Conservation (phyloP, 2,329 filamentous ascomycete species). For the Xylariaceae sp. region DNA sequence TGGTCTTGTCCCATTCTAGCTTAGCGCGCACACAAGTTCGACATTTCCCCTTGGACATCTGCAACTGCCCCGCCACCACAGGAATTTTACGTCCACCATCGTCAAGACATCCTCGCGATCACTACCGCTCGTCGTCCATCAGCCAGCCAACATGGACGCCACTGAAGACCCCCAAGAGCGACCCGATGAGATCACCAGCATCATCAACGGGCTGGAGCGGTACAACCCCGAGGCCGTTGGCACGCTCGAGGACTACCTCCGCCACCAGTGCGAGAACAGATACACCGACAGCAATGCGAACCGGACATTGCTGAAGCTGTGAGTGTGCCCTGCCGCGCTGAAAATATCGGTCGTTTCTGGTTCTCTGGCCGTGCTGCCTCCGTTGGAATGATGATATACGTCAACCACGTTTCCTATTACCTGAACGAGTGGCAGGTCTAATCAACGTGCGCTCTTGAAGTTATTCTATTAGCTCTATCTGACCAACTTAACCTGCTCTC, state of each 20-base stretch:
- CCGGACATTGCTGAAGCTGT: conserved; percentile 94
- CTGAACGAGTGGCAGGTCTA: conserved; percentile 59
- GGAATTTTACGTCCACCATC: conserved; percentile 19
- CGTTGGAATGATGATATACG: conserved; percentile 61
- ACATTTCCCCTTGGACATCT: too few relatives aligned
- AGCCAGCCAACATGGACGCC: conserved; percentile 47
- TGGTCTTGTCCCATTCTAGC: too few relatives aligned
- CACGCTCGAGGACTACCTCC: conserved; percentile 89
- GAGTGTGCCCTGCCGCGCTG: conserved; percentile 51
- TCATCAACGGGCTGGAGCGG: conserved; percentile 93
- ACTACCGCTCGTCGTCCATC: too few relatives aligned
- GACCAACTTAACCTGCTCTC: conserved; percentile 33
- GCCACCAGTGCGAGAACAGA: conserved; percentile 89
- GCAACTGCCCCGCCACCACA: conserved; percentile 19
- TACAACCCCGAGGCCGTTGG: conserved; percentile 97
- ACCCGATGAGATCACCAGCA: conserved; percentile 83
- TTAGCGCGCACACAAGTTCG: conserved; percentile 21
- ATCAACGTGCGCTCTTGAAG: conserved; percentile 57
- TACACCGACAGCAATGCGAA: conserved; percentile 96
- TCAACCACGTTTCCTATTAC: conserved; percentile 96
- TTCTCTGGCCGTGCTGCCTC: too few relatives aligned
- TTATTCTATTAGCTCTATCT: conserved; percentile 68
- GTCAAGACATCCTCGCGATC: conserved; percentile 17
- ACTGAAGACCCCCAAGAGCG: conserved; percentile 90
- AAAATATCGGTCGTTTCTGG: too few relatives aligned